Evolutionary conservation across 2,329 filamentous ascomycete species (phyloP).

Genomic region (Colletotrichum chlorophyti): DNA sequence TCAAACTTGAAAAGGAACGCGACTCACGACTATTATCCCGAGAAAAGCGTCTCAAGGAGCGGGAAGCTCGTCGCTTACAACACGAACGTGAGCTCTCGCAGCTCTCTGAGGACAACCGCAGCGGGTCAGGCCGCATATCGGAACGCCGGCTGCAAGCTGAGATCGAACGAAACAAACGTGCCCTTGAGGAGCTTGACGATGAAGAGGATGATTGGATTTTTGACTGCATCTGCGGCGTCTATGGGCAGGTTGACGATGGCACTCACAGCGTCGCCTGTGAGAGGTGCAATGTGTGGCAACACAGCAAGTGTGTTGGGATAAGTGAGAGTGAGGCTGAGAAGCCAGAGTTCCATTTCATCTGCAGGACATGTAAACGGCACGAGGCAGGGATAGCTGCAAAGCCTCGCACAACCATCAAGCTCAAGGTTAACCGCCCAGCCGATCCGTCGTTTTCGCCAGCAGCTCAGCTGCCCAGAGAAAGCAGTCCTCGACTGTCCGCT

Average conservation of each 20-base stretch:
- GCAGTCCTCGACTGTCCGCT: not conserved
- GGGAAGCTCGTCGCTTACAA: slow-evolving; percentile 81
- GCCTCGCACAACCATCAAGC: slow-evolving; percentile 56
- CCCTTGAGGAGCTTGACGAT: slow-evolving; percentile 69
- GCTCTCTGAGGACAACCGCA: slow-evolving; percentile 78
- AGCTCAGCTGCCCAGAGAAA: not conserved
- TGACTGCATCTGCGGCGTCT: slow-evolving; percentile 89
- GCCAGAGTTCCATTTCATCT: slow-evolving; percentile 88
- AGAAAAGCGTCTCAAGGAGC: slow-evolving; percentile 84
- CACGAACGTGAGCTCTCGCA: slow-evolving; percentile 85
- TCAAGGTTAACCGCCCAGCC: slow-evolving; percentile 52
- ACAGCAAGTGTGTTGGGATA: slow-evolving; percentile 89
- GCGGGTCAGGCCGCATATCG: slow-evolving; percentile 69
- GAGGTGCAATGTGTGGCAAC: slow-evolving; percentile 94
- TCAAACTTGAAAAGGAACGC: slow-evolving; percentile 72
- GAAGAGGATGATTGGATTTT: slow-evolving; percentile 90
- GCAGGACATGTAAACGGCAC: slow-evolving; percentile 75
- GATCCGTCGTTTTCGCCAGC: not conserved
- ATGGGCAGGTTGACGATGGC: slow-evolving; percentile 94
- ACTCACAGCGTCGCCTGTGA: slow-evolving; percentile 95
- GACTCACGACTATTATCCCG: slow-evolving; percentile 82
- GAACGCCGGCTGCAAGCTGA: slow-evolving; percentile 83
- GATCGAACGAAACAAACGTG: slow-evolving; percentile 80
- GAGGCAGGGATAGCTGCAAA: slow-evolving; percentile 69
- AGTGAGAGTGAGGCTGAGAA: slow-evolving; percentile 79